These are phyloP conservation scores for Scedosporium dehoogii DNA, from an alignment of 2,329 filamentous ascomycete genomes.

Conservation along the genomic window DNA sequence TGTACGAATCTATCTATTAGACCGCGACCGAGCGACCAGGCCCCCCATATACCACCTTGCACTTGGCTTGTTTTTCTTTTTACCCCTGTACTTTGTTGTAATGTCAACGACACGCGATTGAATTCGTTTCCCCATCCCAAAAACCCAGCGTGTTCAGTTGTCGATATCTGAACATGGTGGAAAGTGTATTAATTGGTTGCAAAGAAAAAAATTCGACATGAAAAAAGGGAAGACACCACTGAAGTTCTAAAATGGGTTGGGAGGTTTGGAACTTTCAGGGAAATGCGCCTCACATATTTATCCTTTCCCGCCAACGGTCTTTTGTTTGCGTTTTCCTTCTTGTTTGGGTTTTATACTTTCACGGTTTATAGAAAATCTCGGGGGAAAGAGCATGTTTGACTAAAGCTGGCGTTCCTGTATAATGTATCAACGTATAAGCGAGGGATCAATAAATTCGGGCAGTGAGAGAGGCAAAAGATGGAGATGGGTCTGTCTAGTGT, in stretches of 20 bases:
- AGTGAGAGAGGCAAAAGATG: no score
- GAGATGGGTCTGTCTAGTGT: not conserved
- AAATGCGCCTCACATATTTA: not conserved
- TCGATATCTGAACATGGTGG: not conserved
- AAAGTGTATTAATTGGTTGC: conserved; percentile 1
- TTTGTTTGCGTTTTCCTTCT: conserved; percentile 3
- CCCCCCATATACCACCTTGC: not conserved
- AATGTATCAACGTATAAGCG: not conserved
- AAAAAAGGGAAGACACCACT: not conserved
- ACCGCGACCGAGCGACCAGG: conserved; percentile 16
- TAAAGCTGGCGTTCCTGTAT: not conserved
- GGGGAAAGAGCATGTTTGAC: not conserved
- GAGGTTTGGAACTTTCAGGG: not conserved
- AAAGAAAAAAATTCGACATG: not conserved
- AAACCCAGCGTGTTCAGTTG: not conserved
- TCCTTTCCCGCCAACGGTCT: not conserved
- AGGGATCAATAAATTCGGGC: not conserved
- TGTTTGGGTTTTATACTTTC: not conserved
- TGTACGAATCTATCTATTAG: conserved; percentile 65
- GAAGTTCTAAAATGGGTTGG: not conserved
- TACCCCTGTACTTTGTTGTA: conserved; percentile 2
- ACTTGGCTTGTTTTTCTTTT: not conserved
- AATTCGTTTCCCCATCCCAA: not conserved
- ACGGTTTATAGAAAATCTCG: not conserved
- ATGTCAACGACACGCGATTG: conserved; percentile 3